Evolutionary conservation across 2,329 filamentous ascomycete genomes (phyloP).

Genomic region (Botryotinia narcissicola): DNA sequence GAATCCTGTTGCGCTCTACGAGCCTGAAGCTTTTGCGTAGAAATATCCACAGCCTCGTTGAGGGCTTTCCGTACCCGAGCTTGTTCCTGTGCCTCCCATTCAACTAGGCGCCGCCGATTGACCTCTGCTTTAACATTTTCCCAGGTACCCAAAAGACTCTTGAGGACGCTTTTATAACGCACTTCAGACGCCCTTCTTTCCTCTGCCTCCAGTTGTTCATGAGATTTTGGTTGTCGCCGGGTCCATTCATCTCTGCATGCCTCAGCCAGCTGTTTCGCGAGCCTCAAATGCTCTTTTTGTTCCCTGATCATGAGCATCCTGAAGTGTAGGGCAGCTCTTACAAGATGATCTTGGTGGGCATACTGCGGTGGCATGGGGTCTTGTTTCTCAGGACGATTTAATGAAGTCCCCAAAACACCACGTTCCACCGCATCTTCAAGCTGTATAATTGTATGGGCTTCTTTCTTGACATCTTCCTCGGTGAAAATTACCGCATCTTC

Average conservation of each 20-base stretch:
- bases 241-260: constrained; percentile 76
- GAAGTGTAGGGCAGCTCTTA: constrained; percentile 76
- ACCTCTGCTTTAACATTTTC: constrained; percentile 62
- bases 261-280: constrained; percentile 76
- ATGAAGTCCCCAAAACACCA: constrained; percentile 67
- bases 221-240: constrained; percentile 68
- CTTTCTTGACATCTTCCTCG: constrained; percentile 60
- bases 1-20: constrained; percentile 54
- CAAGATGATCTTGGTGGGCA: constrained; percentile 82
- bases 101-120: constrained; percentile 56
- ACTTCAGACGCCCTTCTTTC: constrained; percentile 63
- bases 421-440: constrained; percentile 73
- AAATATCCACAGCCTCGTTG: constrained; percentile 70
- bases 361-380: constrained; percentile 77
- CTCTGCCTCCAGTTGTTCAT: constrained; percentile 80
- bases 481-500: constrained; percentile 59
- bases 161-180: constrained; percentile 71
- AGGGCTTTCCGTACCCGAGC: constrained; percentile 64
- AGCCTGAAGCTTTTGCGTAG: constrained; percentile 65
- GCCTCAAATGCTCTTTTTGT: constrained; percentile 70
- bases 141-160: constrained; percentile 55
- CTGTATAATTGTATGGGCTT: constrained; percentile 66
- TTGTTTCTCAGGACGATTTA: constrained; percentile 69
- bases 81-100: constrained; percentile 66
- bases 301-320: constrained; percentile 77